Evolutionary conservation across 129 eudicot genomes (phyloP).

Genomic region (Dittrichia graveolens): DNA sequence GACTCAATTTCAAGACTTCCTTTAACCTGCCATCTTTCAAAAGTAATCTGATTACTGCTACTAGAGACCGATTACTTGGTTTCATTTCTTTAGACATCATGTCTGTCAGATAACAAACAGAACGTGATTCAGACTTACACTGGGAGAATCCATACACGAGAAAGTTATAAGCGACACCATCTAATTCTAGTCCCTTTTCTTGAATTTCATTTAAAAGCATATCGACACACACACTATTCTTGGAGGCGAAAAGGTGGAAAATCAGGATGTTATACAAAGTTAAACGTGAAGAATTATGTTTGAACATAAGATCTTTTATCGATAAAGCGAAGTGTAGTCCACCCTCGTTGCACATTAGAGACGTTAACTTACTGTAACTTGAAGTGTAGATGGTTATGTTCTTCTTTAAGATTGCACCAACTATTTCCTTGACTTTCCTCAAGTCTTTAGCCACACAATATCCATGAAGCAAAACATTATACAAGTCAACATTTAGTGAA

Average conservation of each 20-base stretch:
- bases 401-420: conserved; percentile 60
- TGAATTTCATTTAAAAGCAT: conserved; percentile 47
- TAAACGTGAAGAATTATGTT: conserved; percentile 38
- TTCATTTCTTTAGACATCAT: conserved; percentile 67
- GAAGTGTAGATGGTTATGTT: conserved; percentile 48
- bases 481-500: conserved; percentile 44
- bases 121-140: conserved; percentile 40
- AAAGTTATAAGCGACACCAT: conserved; percentile 56
- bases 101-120: conserved; percentile 47
- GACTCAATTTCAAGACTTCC: conserved; percentile 58
- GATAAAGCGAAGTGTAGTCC: conserved; percentile 42
- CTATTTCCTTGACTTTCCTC: conserved; percentile 47
- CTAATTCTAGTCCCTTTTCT: conserved; percentile 46
- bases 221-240: conserved; percentile 37
- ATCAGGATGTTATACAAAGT: conserved; percentile 67
- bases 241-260: conserved; percentile 55
- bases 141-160: conserved; percentile 55
- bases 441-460: conserved; percentile 51
- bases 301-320: conserved; percentile 56
- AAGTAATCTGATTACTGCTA: conserved; percentile 50
- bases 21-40: conserved; percentile 45
- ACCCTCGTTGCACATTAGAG: conserved; percentile 48
- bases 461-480: conserved; percentile 52
- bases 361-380: conserved; percentile 61
- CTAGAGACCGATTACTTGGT: conserved; percentile 64